phyloP scores from a whole-genome alignment of 305 asterid genomes.

The Fraxinus latifolia region DNA sequence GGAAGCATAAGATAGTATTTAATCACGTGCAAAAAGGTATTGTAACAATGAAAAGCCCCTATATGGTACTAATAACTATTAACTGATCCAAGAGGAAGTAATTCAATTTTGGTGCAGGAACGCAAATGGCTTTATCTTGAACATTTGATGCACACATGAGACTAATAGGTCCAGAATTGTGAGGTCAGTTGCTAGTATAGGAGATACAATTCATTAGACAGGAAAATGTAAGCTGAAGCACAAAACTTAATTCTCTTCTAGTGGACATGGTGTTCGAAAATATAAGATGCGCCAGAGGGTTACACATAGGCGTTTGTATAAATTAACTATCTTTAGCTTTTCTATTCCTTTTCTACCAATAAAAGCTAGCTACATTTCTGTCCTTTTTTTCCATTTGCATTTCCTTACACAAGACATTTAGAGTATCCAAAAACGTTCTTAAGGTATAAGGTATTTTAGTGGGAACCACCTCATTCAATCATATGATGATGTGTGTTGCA shows the following conservation, averaged over 20 bases:
- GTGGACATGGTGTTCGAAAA: not conserved
- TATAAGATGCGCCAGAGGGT: not conserved
- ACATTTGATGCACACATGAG: not conserved
- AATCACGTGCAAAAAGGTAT: not conserved
- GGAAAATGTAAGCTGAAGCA: not conserved
- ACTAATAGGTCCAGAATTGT: not conserved
- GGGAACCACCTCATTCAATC: not conserved
- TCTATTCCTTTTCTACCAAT: not conserved
- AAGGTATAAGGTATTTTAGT: not conserved
- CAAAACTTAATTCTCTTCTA: not conserved
- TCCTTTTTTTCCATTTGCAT: not conserved
- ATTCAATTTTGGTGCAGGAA: not conserved
- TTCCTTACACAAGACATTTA: not conserved
- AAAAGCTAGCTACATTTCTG: not conserved
- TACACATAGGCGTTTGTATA: not conserved
- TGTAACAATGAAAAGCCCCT: not conserved
- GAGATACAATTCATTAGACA: not conserved
- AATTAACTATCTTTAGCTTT: not conserved
- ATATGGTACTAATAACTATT: not conserved
- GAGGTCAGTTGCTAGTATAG: not conserved
- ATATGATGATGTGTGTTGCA: not conserved
- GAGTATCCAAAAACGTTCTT: not conserved
- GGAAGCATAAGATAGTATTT: not conserved
- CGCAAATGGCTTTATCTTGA: not conserved
- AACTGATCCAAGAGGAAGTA: not conserved